A percentile compares a stretch with the other conserved stretches of the same genome.
Conservation (phyloP, 176 grass and related monocot genomes). For the Oryza punctata region DNA sequence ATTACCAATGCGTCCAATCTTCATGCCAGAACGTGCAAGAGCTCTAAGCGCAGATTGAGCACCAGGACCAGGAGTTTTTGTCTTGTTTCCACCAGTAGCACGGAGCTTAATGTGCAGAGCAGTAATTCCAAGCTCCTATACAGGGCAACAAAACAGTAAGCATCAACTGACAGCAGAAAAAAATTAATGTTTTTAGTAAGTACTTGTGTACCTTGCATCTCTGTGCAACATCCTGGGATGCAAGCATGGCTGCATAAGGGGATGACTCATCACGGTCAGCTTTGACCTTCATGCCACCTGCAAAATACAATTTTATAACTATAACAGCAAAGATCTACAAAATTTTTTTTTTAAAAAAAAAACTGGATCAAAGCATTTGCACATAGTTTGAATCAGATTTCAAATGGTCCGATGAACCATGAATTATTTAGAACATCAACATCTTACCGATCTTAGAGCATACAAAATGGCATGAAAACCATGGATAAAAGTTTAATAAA, state of each 20-base stretch:
- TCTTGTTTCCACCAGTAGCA: conserved; percentile 93
- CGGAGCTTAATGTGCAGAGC: conserved; percentile 92
- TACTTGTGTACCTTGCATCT: conserved; percentile 71
- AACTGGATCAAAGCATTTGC: no score
- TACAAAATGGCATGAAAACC: not conserved
- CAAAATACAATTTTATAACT: not conserved
- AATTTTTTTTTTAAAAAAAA: not conserved
- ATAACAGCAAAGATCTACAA: not conserved
- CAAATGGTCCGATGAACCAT: not conserved
- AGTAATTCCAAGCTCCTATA: conserved; percentile 85
- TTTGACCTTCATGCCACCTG: conserved; percentile 97
- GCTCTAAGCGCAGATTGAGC: conserved; percentile 94
- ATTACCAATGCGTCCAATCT: conserved; percentile 89
- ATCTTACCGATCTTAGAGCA: not conserved
- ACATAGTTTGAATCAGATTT: not conserved
- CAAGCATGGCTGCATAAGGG: conserved; percentile 94
- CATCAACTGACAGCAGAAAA: not conserved
- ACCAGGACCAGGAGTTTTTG: conserved; percentile 88
- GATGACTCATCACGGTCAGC: conserved; percentile 92
- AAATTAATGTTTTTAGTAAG: not conserved
- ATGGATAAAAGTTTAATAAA: not conserved
- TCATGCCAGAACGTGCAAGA: conserved; percentile 93
- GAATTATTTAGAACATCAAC: not conserved
- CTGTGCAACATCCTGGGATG: conserved; percentile 79
- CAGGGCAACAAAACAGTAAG: not conserved